Conservation (phyloP, 176 grass and related monocot genomes). For the Ensete glaucum region DNA sequence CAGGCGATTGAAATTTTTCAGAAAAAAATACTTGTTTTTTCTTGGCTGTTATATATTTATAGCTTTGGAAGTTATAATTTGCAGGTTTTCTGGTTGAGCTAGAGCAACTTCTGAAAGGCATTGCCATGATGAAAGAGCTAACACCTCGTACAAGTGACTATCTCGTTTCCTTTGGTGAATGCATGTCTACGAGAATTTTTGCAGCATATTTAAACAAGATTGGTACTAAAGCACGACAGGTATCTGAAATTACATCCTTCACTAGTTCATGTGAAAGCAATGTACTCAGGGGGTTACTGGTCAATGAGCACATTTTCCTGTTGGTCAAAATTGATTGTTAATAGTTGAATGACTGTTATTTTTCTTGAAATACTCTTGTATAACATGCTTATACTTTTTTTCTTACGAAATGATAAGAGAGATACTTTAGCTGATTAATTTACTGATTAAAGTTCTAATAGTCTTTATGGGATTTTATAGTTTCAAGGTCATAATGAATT, state of each 20-base stretch:
- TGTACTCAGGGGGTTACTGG: background rate
- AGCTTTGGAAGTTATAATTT: conserved; percentile 12
- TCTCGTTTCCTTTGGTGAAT: conserved; percentile 90
- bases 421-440: no score
- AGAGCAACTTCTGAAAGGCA: conserved; percentile 85
- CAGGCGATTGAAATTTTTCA: no score
- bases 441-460: no score
- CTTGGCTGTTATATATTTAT: conserved; percentile 2
- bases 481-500: no score
- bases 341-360: no score
- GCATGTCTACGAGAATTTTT: conserved; percentile 88
- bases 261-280: conserved; percentile 4
- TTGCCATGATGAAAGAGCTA: conserved; percentile 99
- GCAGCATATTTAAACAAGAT: conserved; percentile 89
- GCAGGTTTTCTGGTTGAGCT: conserved; percentile 66
- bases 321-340: no score
- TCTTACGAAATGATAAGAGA: no score
- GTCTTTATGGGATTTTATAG: no score
- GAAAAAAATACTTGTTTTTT: background rate
- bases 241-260: conserved; percentile 22
- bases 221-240: conserved; percentile 68
- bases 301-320: no score
- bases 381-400: no score
- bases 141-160: conserved; percentile 79
- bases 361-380: no score